Evolutionary conservation across 225 moss, liverwort and hornwort genomes (phyloP).

Genomic region (Pseudoscleropodium purum): DNA sequence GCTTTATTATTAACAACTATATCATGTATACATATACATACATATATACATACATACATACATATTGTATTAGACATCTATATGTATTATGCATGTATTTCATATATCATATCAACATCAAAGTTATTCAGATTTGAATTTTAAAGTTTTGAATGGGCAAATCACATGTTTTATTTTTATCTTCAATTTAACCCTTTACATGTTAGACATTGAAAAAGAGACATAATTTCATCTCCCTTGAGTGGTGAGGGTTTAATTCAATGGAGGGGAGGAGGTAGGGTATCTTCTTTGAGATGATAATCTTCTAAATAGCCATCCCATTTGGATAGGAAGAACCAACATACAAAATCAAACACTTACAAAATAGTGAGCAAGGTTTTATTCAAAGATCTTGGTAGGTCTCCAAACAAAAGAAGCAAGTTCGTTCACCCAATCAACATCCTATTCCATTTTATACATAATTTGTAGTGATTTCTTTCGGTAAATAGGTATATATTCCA

Average conservation of each 20-base stretch:
- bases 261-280: fast-evolving
- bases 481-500: not conserved
- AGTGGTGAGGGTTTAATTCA: no score
- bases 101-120: not conserved
- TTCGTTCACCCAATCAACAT: not conserved
- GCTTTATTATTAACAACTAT: no score
- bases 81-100: no score
- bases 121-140: not conserved
- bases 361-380: not conserved
- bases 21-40: no score
- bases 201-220: no score
- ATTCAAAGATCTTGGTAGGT: not conserved
- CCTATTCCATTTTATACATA: not conserved
- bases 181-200: no score
- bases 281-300: fast-evolving
- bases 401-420: fast-evolving
- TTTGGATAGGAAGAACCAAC: not conserved
- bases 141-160: no score
- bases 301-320: not conserved
- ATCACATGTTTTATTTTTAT: no score
- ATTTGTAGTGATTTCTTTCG: no score
- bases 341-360: not conserved
- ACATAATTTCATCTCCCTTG: no score
- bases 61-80: no score
- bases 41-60: no score